Evolutionary conservation across 2,329 filamentous ascomycete genomes (phyloP).

Genomic region (Ceratocystis papillata): DNA sequence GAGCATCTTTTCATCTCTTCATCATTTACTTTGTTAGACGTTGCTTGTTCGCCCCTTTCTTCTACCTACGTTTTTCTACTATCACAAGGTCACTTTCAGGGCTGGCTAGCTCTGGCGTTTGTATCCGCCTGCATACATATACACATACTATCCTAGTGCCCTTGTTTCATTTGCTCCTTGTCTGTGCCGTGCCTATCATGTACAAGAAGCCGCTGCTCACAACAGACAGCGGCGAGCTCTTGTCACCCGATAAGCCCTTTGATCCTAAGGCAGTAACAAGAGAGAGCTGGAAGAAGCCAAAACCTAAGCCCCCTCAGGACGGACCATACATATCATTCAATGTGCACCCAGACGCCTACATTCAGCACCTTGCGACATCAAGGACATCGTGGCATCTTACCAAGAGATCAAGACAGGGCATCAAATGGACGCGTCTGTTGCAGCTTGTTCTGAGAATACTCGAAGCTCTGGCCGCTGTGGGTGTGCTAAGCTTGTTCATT

Average conservation of each 20-base stretch:
- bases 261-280: constrained; percentile 80
- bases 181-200: not conserved
- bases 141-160: not conserved
- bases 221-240: constrained; percentile 16
- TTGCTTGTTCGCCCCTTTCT: too few species aligned
- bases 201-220: constrained; percentile 21
- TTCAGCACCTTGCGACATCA: constrained; percentile 51
- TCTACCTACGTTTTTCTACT: not conserved
- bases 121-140: not conserved
- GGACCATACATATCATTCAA: constrained; percentile 77
- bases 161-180: not conserved
- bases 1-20: not conserved
- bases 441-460: constrained; percentile 59
- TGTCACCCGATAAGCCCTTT: constrained; percentile 49
- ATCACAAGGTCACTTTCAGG: not conserved
- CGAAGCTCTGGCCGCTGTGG: constrained; percentile 57
- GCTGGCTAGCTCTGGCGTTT: not conserved
- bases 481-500: constrained; percentile 64
- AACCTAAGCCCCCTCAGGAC: constrained; percentile 52
- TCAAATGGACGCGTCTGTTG: constrained; percentile 56
- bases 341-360: constrained; percentile 68
- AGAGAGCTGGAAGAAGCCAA: constrained; percentile 59
- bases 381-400: constrained; percentile 54
- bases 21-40: not conserved
- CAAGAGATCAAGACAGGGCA: constrained; percentile 55